Base-by-base conservation (phyloP, 192 early-diverging fungal genomes). In the Rhizophagus sp. region DNA sequence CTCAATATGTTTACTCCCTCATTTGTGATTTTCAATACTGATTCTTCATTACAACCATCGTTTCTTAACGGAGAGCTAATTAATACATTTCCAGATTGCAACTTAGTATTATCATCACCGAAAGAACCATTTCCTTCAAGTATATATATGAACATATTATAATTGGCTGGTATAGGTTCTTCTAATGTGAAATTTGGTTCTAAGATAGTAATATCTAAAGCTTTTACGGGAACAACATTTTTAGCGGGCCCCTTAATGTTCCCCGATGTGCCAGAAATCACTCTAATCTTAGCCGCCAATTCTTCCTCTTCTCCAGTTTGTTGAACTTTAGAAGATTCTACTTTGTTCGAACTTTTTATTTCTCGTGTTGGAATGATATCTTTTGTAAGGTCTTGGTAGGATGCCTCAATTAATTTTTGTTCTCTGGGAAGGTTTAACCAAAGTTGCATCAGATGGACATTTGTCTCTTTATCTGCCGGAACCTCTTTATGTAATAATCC, bases 351-450 rank as follows among this genome's bases (percentile, higher is more conserved):
- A 81, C 27, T 27, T 24, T 44, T 41, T 4, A 62, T 64, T 25
- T 90, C 85, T 72, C 88, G 88, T 66, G 84, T 83, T n/a, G 84
- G 83, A 41, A 87, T 84, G 41, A 83, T 75, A 24, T 57, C 36
- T 73, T 76, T 82, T 22, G 83, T 69, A 22, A 87, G 39, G 17
- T 83, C 81, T 36, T 88, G 84, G 71, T 85, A 88, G 22, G 81
- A 80, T 1, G 91, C 90, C 17, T 88, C 79, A 47, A 88, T 82
- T 87, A 91, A 89, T 81, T 92, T 92, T 78, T 84, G 65, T 62
- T 76, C 69, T 39, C 79, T 78, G n/a, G 91, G 91, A 4, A 93
- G 83, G 82, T 93, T 93, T 64, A 93, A 83, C 92, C 92, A 93
- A 33, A 93, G 86, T 77, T 93, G 92, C 1, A 92, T 77, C 19